Evolutionary conservation across 352 stramenopile genomes (phyloP), one percentile per base, ranked within the genome.

Genomic region (Pelagophyceae sp.): DNA sequence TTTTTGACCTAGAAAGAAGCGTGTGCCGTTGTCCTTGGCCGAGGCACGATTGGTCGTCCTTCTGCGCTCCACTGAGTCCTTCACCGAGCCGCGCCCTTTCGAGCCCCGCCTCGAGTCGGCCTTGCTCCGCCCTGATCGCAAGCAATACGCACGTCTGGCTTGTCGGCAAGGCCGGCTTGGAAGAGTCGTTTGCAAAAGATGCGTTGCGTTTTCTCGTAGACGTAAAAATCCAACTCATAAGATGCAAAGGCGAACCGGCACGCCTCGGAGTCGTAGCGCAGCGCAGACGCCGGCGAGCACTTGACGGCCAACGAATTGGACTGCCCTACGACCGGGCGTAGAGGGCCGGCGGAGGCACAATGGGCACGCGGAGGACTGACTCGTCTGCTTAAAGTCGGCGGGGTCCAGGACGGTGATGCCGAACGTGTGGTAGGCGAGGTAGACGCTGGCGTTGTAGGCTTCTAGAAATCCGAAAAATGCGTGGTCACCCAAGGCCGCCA

Each of bases 361-460:
- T 5, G 67, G 15, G 33, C 67, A 23, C 0, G 35, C 31, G n/a
- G n/a, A n/a, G n/a, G n/a, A n/a, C n/a, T n/a, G n/a, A n/a, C n/a
- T n/a, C n/a, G n/a, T n/a, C 38, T 74, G 11, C 2, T 33, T 37
- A n/a, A 74, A 74, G 38, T 74, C 67, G 33, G 20, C 67, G 35
- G 27, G 15, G 5, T 54, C 67, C 35, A 58, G 33, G 38, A 11
- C 25, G 11, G 11, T 2, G 38, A 74, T 11, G 33, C n/a, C 33
- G 37, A 74, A 74, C 15, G 19, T 31, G 35, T 50, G 35, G 27
- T 17, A 31, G 11, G 67, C 67, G 17, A 74, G 67, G 33, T 60
- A n/a, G 35, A 74, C 67, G 35, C 35, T 60, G 11, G 67, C 37
- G 67, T 74, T 74, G 37, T 60, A 74, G 35, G 67, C 67, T 37